Base-by-base conservation (phyloP, 2,329 filamentous ascomycete genomes). In the Ceratocystis lukuohia region DNA sequence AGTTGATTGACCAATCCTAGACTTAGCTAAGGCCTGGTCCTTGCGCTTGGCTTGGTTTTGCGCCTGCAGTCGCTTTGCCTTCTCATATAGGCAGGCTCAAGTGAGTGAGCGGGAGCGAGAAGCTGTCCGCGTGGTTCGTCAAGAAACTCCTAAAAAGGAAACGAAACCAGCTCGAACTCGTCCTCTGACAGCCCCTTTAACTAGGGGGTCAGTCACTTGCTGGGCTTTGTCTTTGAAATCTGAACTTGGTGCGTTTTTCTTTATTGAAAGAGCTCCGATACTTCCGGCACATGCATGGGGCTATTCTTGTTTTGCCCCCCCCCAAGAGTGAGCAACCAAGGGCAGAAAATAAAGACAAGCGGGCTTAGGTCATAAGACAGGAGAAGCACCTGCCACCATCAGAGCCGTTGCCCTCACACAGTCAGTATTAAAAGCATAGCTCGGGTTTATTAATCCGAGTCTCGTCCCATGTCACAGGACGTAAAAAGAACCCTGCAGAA, bases 371-470 rank as follows among this genome's bases (percentile, higher is more conserved):
- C 44, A 62, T 50, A 48, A 22, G 46, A 48, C 46, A 48, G 17
- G n/a, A 50, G 17, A 50, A 20, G 48, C 48, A 50, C n/a, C n/a
- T 50, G n/a, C 48, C 48, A 50, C 48, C 22, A n/a, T 50, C n/a
- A 57, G 22, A 41, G 25, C 53, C 15, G 53, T 15, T 33, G 53
- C 53, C 53, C 22, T 17, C 12, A 33, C 12, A 33, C 53, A 33
- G 28, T 28, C 25, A 3, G 22, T 57, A 57, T 53, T 30, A 57
- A 25, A 57, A 22, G 64, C 63, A 45, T 2, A 57, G 64, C 44
- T 65, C 64, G 50, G 64, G 64, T 65, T 65, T 65, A 28, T 41
- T 37, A 65, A 65, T 61, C 64, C 64, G 50, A 65, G 64, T 41
- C 25, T 65, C 56, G 48, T 57, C 50, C 37, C 44, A 57, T 57